phyloP scores from a whole-genome alignment of 768 basidiomycete species.

The Phlebiopsis gigantea region DNA sequence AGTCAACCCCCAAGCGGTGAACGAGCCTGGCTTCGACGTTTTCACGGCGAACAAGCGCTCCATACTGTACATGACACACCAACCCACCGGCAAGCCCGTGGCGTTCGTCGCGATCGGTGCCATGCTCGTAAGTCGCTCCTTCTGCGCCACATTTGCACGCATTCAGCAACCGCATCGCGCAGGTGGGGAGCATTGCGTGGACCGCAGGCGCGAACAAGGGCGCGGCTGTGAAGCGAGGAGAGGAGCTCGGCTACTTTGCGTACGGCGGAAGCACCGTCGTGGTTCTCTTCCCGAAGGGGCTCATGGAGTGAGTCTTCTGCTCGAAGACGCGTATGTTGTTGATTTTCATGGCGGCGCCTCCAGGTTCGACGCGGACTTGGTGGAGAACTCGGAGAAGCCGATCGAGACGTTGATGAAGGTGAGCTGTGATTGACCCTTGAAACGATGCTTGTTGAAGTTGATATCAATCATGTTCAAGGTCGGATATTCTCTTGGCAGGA shows the following conservation, averaged over 20 bases:
- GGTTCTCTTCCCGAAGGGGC: conserved; percentile 49
- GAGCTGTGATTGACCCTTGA: background rate
- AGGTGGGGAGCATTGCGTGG: conserved; percentile 65
- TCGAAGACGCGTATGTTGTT: conserved; percentile 44
- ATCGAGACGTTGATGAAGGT: conserved; percentile 71
- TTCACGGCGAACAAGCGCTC: conserved; percentile 61
- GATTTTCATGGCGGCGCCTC: conserved; percentile 12
- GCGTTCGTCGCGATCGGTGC: conserved; percentile 78
- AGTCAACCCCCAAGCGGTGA: conserved; percentile 79
- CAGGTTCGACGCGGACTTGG: conserved; percentile 59
- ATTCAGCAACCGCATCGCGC: background rate
- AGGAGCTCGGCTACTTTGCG: conserved; percentile 61
- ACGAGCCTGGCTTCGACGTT: conserved; percentile 58
- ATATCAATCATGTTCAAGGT: conserved; percentile 7
- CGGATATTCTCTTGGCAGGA: conserved; percentile 15
- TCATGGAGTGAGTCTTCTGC: conserved; percentile 43
- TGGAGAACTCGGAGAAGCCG: conserved; percentile 43
- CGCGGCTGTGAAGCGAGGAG: conserved; percentile 52
- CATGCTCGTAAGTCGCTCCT: conserved; percentile 44
- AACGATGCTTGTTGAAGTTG: background rate
- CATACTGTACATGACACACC: conserved; percentile 47
- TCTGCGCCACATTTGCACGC: background rate
- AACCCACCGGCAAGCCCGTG: conserved; percentile 39
- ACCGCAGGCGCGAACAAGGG: conserved; percentile 47
- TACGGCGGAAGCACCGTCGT: conserved; percentile 79